Base-by-base conservation (phyloP, 768 basidiomycete species). In the Suillus bovinus region DNA sequence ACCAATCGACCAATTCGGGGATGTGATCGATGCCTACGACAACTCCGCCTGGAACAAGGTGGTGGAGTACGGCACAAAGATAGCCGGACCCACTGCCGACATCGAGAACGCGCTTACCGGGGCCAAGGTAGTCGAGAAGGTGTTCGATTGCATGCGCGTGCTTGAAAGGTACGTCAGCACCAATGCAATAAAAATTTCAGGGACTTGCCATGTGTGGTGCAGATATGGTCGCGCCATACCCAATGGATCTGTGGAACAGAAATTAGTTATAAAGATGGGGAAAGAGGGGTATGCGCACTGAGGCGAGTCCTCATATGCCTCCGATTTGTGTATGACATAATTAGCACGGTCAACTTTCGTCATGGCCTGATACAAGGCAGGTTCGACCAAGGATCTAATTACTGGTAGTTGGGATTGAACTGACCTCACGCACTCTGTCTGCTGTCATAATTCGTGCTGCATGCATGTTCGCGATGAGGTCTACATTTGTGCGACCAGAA, bases 21-120 rank as follows among this genome's bases (percentile, higher is more conserved):
- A 99, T 86, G 73, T 99, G 96, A 49, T 99, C 96, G 66, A 99
- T 91, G 3, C 93, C 96, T 14, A 96, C 81, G 6, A 98, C 88
- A 61, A 81, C 86, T 8, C 87, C 87, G 13, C 76, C 72, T 14
- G 74, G 74, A 20, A 93, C 83, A 22, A 98, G 84, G 61, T 89
- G 86, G 67, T 93, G 84, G 29, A 97, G 77, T 2, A 96, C 90
- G 0, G 90, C 93, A n/a, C 78, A 77, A 33, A 93, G 85, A 72
- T 96, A 97, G 0, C 93, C 94, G 0, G 90, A 93, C 24, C 94
- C 94, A 42, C 87, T 89, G 14, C 94, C 95, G 5, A 98, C 86
- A 70, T 99, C 96, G 34, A 99, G 88, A 1, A 96, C 90, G 39
- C 82, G 84, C 1, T 87, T 80, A 0, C 90, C 91, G 0, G 87